Evolutionary conservation across 1,139 yeast species (phyloP), one percentile per base, ranked within the genome.

Genomic region (Debaryomyces udenii): DNA sequence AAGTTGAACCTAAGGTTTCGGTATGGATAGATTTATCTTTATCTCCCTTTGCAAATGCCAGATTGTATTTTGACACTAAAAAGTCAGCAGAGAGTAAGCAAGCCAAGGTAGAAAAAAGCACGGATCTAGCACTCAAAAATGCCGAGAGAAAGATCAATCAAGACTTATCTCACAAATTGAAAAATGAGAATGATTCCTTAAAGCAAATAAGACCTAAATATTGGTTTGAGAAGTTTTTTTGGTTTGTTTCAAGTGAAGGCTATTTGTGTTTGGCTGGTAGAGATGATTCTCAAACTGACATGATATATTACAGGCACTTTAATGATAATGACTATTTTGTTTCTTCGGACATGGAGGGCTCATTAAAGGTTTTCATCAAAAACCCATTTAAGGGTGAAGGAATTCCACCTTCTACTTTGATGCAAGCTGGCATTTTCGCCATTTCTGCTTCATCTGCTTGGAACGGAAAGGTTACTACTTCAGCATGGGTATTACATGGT

Each of bases 151-250:
- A 86, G 53, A 86, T 93, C 45, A 78, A 76, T 41, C 80, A 78
- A 28, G 96, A 91, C 55, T 66, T 91, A 52, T 79, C 80, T 41
- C 81, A 76, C 52, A 76, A 81, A 35, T 72, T 86, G 53, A 86
- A 85, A 44, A 80, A 79, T 42, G 83, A 84, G 43, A 77, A 75
- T 43, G 85, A 81, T 34, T 73, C 79, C 2, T 69, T 89, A 45
- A 83, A 80, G 47, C 81, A 78, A 28, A 69, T 86, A 24, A 75
- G 97, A 38, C 76, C 80, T 4, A 88, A 89, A 36, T 84, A 72
- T 54, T 91, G 97, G 87, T 94, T 94, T 66, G 99, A 93, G 57
- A 93, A 93, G 61, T 93, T 86, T 59, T 82, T 73, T 56, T 93
- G 99, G 99, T 93, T 93, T 57, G 74, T 90, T 23, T 78, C 96